Base-by-base conservation (phyloP, 83 land plant genomes). In the Isoetes engelmannii region DNA sequence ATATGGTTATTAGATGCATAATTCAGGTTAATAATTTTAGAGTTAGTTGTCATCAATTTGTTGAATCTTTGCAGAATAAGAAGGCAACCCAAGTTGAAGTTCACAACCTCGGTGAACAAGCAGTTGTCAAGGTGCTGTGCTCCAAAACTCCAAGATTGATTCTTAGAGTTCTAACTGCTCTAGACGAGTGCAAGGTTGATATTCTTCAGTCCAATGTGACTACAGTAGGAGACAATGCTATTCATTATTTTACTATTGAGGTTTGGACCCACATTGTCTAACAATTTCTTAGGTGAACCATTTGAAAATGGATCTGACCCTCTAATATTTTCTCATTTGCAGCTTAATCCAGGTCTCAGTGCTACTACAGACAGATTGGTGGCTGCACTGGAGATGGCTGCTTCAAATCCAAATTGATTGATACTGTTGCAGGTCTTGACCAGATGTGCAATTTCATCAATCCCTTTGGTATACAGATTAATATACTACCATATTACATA, bases 141-240 rank as follows among this genome's bases (percentile, higher is more conserved):
- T 12, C 18, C 20, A 44, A 69, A 15, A 70, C 45, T 7, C 67
- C 67, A 5, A 79, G 81, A 4, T 71, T 79, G 5, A 75, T 82
- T 28, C 59, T 82, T 20, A 67, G 84, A 4, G 72, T 80, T 2
- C 69, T 74, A 43, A 45, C 74, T 20, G 82, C 84, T 13, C 46
- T 82, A 70, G 73, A 78, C 4, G 81, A 82, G 7, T 82, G 82
- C 70, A 79, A 77, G 57, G 78, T 71, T 44, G 84, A 82, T 5
- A 69, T 82, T 8, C 9, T 82, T 21, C 84, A 82, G 45, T 82
- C 84, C 41, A 82, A 82, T 69, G 82, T 82, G 20, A 79, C 78
- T 37, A 79, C 82, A 4, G 59, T 79, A 4, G 84, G 69, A 1
- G 71, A 78, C 57, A 74, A 21, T 41, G 72, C 74, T 43, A 54